Base-by-base conservation (phyloP, 768 basidiomycete species). In the Amanita polypyramis region DNA sequence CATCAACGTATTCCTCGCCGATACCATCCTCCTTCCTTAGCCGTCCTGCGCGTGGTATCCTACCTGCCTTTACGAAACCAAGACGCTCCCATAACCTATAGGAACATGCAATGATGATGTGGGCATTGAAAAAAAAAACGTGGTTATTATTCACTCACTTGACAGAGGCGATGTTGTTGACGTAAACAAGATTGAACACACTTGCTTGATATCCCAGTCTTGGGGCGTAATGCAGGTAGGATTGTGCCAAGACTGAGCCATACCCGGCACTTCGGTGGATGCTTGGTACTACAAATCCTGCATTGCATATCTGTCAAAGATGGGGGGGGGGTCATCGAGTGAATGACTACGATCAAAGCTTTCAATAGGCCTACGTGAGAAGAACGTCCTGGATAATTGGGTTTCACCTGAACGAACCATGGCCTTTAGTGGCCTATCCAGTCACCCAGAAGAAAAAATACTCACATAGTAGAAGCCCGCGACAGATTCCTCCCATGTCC, bases 121-220 rank as follows among this genome's bases (percentile, higher is more conserved):
- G 29, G 32, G 34, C n/a, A 7, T 36, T n/a, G 25, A 7, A 4
- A 27, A 27, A 27, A 14, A 51, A 25, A 15, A 43, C 5, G 29
- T 20, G 21, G 8, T 39, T 39, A 25, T 23, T 45, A 32, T 14
- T 27, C 14, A 62, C 72, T 56, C 51, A 82, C 85, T 70, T 76
- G 51, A 83, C 61, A 37, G 83, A 85, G 14, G 90, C 89, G 37
- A 65, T 57, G 65, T 95, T 96, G 60, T 83, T 89, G 20, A 80
- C 78, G 62, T 86, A 95, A 32, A 96, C 91, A 36, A 96, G 74
- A 61, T 96, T 95, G 72, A 96, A 95, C 20, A 95, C 79, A 58
- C 82, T 86, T 3, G 76, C 82, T 55, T 76, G 69, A 65, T 85
- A 85, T 29, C 87, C 90, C 19, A 93, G 66, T 32, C 65, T 68